A percentile compares a stretch with the other conserved stretches of the same genome.
phyloP scores from a whole-genome alignment of 306 rosid genomes.

The Gastrolobium bilobum region DNA sequence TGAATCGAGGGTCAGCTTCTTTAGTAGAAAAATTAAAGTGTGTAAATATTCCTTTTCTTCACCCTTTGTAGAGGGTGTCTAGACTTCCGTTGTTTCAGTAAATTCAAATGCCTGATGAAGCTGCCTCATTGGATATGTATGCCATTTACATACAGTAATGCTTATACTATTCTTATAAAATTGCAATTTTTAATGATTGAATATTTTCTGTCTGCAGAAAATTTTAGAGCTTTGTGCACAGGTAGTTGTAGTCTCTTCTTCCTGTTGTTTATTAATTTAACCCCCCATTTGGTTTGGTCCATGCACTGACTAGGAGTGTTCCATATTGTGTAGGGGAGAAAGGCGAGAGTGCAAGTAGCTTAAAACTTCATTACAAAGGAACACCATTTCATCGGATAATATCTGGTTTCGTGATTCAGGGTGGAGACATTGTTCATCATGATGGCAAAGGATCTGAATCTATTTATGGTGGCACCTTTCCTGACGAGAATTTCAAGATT shows the following conservation, averaged over 20 bases:
- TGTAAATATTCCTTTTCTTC: slow-evolving; percentile 10
- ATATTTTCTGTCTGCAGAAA: slow-evolving; percentile 67
- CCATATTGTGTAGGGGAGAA: slow-evolving; percentile 69
- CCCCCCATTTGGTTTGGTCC: slow-evolving; percentile 35
- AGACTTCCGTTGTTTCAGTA: slow-evolving; percentile 30
- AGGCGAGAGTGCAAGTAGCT: slow-evolving; percentile 65
- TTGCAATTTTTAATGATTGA: slow-evolving; percentile 46
- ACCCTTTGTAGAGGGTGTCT: slow-evolving; percentile 17
- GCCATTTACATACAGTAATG: slow-evolving; percentile 11
- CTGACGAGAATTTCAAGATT: slow-evolving; percentile 81
- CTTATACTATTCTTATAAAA: slow-evolving; percentile 13
- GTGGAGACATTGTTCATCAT: slow-evolving; percentile 77
- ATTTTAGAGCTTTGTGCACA: slow-evolving; percentile 92
- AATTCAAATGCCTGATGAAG: slow-evolving; percentile 15
- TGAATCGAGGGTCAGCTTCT: not conserved
- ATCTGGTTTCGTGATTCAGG: slow-evolving; percentile 91
- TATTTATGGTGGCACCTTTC: slow-evolving; percentile 79
- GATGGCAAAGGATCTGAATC: slow-evolving; percentile 83
- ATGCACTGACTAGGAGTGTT: slow-evolving; percentile 42
- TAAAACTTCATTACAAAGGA: slow-evolving; percentile 78
- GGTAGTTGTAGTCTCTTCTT: slow-evolving; percentile 59
- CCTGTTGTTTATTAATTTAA: slow-evolving; percentile 3
- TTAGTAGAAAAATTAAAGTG: not conserved
- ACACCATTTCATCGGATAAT: slow-evolving; percentile 83
- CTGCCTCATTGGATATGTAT: not conserved